Evolutionary conservation across 306 rosid species (phyloP).

Genomic region (Gastrolobium villosum): DNA sequence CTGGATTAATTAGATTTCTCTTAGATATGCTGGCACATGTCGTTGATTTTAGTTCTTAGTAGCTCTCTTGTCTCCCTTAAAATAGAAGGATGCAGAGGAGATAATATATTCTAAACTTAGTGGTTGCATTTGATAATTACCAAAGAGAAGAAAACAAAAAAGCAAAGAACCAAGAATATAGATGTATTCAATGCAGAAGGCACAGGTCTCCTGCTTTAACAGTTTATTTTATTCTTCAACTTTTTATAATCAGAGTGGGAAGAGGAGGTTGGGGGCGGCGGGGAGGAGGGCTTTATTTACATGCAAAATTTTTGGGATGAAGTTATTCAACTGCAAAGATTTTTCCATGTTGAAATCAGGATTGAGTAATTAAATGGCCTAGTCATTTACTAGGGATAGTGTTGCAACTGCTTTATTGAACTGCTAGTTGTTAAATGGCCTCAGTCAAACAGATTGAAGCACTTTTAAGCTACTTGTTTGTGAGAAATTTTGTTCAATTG

Average conservation of each 20-base stretch:
- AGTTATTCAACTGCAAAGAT: background rate
- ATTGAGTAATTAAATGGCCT: slow-evolving; percentile 14
- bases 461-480: background rate
- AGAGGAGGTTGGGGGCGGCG: background rate
- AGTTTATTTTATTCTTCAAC: slow-evolving; percentile 23
- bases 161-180: background rate
- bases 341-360: background rate
- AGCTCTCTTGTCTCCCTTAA: background rate
- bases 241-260: background rate
- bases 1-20: background rate
- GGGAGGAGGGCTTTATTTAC: background rate
- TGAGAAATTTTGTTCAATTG: slow-evolving; percentile 2
- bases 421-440: background rate
- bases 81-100: background rate
- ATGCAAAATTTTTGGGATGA: background rate
- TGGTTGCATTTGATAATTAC: slow-evolving; percentile 14
- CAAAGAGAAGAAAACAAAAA: background rate
- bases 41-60: slow-evolving; percentile 6
- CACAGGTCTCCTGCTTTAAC: slow-evolving; percentile 1
- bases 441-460: slow-evolving; percentile 36
- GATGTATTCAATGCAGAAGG: background rate
- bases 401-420: slow-evolving; percentile 1
- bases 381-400: slow-evolving; percentile 14
- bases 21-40: background rate
- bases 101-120: background rate